Base-by-base conservation (phyloP, 805 yeast species). In the Saccharomycopsis babjevae region DNA sequence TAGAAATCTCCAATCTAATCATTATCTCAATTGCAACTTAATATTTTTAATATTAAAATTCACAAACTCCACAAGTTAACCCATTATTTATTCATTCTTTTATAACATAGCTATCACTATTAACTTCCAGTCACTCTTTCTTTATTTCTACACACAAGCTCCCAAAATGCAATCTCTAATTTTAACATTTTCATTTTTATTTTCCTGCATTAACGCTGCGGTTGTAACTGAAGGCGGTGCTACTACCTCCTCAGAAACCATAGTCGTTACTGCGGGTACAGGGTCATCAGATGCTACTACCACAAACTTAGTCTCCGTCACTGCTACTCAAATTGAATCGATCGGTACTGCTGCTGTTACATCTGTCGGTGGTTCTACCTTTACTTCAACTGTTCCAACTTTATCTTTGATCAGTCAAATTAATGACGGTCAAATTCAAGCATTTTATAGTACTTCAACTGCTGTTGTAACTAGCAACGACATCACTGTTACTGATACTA, bases 81-180 rank as follows among this genome's bases (percentile, higher is more conserved):
- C 50, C 50, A n/a, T 11, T 20, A 18, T 18, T 42, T 42, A 42
- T 42, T 42, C 50, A n/a, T 18, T 42, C 50, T 42, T 42, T 42
- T 42, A 42, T 18, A 42, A n/a, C 20, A 42, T 18, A n/a, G 13
- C 10, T 42, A n/a, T 18, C 18, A 11, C 8, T 38, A 28, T 18
- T 20, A 15, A 18, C 22, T n/a, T 42, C 5, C 50, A 6, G 6
- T 46, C 32, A 46, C 3, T 46, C 28, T 22, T 46, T 22, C 22
- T 22, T 4, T 10, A 22, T 13, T 46, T 46, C 22, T 11, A 22
- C 6, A 25, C 15, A 46, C 28, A 11, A 25, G 22, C 10, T 46
- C n/a, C 6, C n/a, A 54, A 32, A 20, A 61, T 61, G 61, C 75
- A 73, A 64, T 74, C 68, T 52, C 73, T 72, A 42, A 72, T 69